Evolutionary conservation across 768 basidiomycete species (phyloP), one percentile per base, ranked within the genome.

Genomic region (Boletus pseudopeckii): DNA sequence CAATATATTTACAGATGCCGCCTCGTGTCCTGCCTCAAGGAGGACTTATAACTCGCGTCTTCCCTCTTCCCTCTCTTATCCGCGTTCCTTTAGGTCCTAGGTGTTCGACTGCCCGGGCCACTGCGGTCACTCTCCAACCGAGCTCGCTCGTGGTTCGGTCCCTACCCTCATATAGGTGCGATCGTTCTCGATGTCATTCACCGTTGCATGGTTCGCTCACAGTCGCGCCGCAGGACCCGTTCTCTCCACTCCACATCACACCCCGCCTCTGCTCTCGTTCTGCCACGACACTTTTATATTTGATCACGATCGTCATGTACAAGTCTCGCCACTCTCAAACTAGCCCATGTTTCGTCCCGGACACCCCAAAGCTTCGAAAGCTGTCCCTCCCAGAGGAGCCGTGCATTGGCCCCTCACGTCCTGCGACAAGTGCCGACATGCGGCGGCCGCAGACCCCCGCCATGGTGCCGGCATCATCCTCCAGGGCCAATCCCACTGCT

Each of bases 21-120:
- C 67, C 67, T 68, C 67, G 60, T 68, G 67, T 52, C 44, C 0
- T 2, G 59, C 68, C 67, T 67, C 63, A 57, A 65, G 67, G 63
- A 22, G 6, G 18, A 41, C 53, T 55, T 64, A 67, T 58, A 64
- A 26, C 52, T 44, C 50, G 41, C 58, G 41, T 51, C 42, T 26
- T 22, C 48, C 36, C 32, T 14, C 26, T 20, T 26, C 42, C 42
- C 18, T 5, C 55, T 39, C 50, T 60, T 44, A 48, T 60, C 59
- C 62, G 56, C 56, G 18, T 53, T 45, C 52, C 45, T 56, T 48
- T 48, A 59, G 55, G 61, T 44, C 57, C 45, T 45, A 42, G 54
- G 55, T 54, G 56, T 54, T 62, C 28, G 54, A 67, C 60, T 66
- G 62, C 60, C 55, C 60, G 56, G 64, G 58, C 57, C 50, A 56